Percentiles rank a stretch among this genome's conserved stretches.
phyloP scores from a whole-genome alignment of 2,329 filamentous ascomycete genomes.

The Cercospora citrullina region DNA sequence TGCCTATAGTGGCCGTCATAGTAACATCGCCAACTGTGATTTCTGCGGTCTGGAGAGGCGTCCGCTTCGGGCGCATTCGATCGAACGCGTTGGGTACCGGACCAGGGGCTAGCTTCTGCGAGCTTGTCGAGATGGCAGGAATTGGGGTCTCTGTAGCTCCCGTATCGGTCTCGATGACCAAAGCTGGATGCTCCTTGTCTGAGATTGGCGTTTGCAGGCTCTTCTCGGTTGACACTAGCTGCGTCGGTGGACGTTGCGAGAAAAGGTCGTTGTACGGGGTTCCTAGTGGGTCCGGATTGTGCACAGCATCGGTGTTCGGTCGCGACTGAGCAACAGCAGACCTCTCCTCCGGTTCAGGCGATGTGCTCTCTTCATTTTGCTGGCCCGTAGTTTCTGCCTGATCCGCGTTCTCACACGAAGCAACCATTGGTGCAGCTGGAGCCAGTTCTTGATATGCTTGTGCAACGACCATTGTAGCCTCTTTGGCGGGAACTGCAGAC shows the following conservation, averaged over 20 bases:
- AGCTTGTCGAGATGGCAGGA: slow-evolving; percentile 33
- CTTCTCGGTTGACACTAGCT: not conserved
- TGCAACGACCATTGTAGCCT: not conserved
- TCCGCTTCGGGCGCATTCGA: slow-evolving; percentile 63
- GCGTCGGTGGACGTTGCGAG: slow-evolving; percentile 27
- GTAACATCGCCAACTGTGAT: slow-evolving; percentile 73
- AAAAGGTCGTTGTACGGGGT: slow-evolving; percentile 32
- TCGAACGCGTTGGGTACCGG: slow-evolving; percentile 63
- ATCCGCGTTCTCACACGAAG: not conserved
- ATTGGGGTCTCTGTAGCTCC: slow-evolving; percentile 30
- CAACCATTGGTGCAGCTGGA: not conserved
- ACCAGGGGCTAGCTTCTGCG: slow-evolving; percentile 44
- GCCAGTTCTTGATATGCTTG: not conserved
- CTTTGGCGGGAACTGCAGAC: slow-evolving; percentile 3
- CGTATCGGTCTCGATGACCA: not conserved
- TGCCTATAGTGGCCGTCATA: slow-evolving; percentile 63
- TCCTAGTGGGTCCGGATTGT: slow-evolving; percentile 31
- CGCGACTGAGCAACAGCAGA: not conserved
- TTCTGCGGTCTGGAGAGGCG: slow-evolving; percentile 65
- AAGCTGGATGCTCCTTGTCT: not conserved
- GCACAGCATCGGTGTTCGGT: slow-evolving; percentile 16
- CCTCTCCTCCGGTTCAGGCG: not conserved
- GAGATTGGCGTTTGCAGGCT: not conserved
- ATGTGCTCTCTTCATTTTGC: not conserved
- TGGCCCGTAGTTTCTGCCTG: not conserved